These are phyloP conservation scores for Venturia pyrina DNA, from an alignment of 2,329 filamentous ascomycete species.

Conservation along the genomic window DNA sequence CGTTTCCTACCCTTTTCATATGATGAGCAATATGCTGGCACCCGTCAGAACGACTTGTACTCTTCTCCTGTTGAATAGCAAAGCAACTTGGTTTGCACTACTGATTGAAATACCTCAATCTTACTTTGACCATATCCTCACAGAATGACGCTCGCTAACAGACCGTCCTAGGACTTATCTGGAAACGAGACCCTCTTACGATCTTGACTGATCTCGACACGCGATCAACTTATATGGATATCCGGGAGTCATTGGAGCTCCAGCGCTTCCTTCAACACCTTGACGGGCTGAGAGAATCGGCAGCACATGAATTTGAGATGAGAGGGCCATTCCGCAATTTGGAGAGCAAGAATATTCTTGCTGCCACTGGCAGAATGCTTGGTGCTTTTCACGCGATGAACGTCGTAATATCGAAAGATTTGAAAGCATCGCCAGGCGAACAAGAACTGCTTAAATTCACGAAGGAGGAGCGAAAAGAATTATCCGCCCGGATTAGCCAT, in stretches of 20 bases:
- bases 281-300: conserved; percentile 61
- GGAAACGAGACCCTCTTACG: conserved; percentile 84
- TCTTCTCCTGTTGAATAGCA: conserved; percentile 55
- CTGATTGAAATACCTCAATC: not conserved
- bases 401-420: conserved; percentile 74
- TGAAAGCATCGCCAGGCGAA: conserved; percentile 68
- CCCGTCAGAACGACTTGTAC: conserved; percentile 56
- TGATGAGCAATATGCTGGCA: conserved; percentile 58
- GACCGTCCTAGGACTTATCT: conserved; percentile 60
- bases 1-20: conserved; percentile 15
- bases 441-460: conserved; percentile 72
- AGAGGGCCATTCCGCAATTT: conserved; percentile 74
- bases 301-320: conserved; percentile 80
- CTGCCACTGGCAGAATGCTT: conserved; percentile 71
- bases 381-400: conserved; percentile 97
- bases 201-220: conserved; percentile 38
- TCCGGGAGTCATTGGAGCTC: conserved; percentile 78
- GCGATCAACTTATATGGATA: conserved; percentile 65
- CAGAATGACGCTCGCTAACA: not conserved
- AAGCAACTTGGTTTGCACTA: conserved; percentile 23
- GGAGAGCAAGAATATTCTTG: conserved; percentile 63
- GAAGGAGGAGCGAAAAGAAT: conserved; percentile 62
- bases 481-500: conserved; percentile 87
- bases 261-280: conserved; percentile 68
- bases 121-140: not conserved